Evolutionary conservation across 2,329 filamentous ascomycete species (phyloP).

Genomic region (Penicillium sp.): DNA sequence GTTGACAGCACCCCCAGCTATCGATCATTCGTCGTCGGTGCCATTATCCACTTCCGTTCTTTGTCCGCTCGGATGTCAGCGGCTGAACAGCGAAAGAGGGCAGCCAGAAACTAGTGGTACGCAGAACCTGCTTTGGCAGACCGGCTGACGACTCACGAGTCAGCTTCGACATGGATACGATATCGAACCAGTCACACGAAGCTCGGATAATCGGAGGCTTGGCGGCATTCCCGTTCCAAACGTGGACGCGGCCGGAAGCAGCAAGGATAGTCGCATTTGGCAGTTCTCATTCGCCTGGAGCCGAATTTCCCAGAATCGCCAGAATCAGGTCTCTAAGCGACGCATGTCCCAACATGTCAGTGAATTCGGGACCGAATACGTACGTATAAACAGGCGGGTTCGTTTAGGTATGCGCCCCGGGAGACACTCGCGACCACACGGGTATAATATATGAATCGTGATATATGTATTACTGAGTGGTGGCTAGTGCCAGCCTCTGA

Average conservation of each 20-base stretch:
- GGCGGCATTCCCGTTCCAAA: background rate
- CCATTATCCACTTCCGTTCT: background rate
- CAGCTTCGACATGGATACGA: background rate
- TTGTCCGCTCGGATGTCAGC: background rate
- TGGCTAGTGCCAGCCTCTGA: slow-evolving; percentile 1
- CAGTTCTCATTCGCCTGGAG: background rate
- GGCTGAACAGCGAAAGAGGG: too few relatives aligned
- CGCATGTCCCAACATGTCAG: too few relatives aligned
- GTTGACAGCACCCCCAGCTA: background rate
- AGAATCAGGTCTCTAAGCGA: background rate
- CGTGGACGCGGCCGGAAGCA: background rate
- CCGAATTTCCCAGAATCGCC: background rate
- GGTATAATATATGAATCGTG: background rate
- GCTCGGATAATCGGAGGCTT: background rate
- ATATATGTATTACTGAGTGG: background rate
- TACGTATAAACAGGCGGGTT: too few relatives aligned
- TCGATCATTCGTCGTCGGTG: background rate
- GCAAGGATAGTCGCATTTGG: slow-evolving; percentile 4
- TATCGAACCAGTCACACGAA: background rate
- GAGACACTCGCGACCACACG: too few relatives aligned
- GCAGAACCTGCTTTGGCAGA: background rate
- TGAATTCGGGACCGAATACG: too few relatives aligned
- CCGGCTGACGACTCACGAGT: background rate
- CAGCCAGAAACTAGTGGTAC: too few relatives aligned
- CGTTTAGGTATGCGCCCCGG: too few relatives aligned